Evolutionary conservation across 2,329 filamentous ascomycete species (phyloP), one percentile per base, ranked within the genome.

Genomic region (Diaporthe vaccinii): DNA sequence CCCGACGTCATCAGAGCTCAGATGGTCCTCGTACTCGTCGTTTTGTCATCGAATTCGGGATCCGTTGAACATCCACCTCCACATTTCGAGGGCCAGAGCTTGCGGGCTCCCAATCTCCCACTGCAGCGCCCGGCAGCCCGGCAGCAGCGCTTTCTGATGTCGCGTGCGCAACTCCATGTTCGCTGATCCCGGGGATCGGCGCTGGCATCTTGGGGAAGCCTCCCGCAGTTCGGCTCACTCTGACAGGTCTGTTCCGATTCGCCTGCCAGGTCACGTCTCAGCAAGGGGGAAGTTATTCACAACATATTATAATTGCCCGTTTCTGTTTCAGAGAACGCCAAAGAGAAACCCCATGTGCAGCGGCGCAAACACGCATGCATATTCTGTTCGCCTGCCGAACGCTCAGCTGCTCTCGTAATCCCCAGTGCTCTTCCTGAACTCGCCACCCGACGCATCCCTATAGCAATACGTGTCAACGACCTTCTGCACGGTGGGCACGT

Each of bases 181-280:
- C 39, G 46, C 28, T 53, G 46, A 68, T 53, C 62, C 62, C 25
- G 10, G 62, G 31, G 62, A 68, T 68, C 65, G 46, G 46, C 65
- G 46, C 65, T 53, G 46, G 65, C 62, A 67, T 51, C 62, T 49
- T 51, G 28, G 8, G 22, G 25, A 53, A 22, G 22, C 28, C n/a
- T 36, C 44, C 62, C 65, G 65, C 31, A 68, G 12, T 20, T 53
- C 65, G 65, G 28, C 22, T 68, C 65, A 68, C 65, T 28, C 34
- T 68, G 65, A 53, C 65, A 68, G 46, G 46, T 53, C 65, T 53
- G 46, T 53, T 53, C 65, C 65, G 65, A 68, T 68, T 68, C 65
- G 65, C 65, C 65, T 69, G 65, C 31, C 65, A 69, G 65, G 15
- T 68, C 46, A 55, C 49, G 65, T 69, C 46, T 69, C 65, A 69